Conservation (phyloP, 176 grass and related monocot genomes). For the Oryza punctata region DNA sequence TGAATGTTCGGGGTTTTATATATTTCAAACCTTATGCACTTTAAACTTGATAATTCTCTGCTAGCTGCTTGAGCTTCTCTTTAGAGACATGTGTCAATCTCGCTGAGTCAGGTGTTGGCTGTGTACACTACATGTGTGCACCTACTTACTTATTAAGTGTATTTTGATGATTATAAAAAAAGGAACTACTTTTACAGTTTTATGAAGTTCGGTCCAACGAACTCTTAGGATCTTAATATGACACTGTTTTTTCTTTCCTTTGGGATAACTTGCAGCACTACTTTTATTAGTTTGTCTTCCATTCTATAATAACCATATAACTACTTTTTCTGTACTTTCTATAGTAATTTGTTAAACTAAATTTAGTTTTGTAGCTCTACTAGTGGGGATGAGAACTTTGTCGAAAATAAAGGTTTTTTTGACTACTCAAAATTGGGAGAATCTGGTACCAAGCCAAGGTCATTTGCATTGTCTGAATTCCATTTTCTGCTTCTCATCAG, state of each 20-base stretch:
- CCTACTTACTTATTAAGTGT: neutral
- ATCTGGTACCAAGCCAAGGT: slow-evolving; percentile 63
- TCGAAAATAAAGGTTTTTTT: slow-evolving; percentile 97
- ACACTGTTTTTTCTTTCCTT: neutral
- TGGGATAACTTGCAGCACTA: neutral
- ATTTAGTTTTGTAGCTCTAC: slow-evolving; percentile 60
- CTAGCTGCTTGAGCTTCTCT: slow-evolving; percentile 18
- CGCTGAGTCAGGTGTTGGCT: neutral
- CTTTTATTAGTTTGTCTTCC: slow-evolving; percentile 10
- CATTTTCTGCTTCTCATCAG: slow-evolving; percentile 88
- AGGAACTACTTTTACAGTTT: neutral
- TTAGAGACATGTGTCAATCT: neutral
- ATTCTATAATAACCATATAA: slow-evolving; percentile 26
- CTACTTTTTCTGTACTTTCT: slow-evolving; percentile 9
- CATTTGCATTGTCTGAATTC: slow-evolving; percentile 91
- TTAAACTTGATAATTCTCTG: neutral
- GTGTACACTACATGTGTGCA: neutral
- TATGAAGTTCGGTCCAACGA: slow-evolving; percentile 23
- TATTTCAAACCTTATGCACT: neutral
- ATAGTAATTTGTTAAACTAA: slow-evolving; percentile 14
- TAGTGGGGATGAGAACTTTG: slow-evolving; percentile 93
- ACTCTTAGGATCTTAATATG: neutral
- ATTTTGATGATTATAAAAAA: neutral
- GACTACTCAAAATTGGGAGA: slow-evolving; percentile 88
- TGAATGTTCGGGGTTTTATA: slow-evolving; percentile 12